phyloP scores from a whole-genome alignment of 495 filamentous ascomycete species.

The Sordaria brevicollis region DNA sequence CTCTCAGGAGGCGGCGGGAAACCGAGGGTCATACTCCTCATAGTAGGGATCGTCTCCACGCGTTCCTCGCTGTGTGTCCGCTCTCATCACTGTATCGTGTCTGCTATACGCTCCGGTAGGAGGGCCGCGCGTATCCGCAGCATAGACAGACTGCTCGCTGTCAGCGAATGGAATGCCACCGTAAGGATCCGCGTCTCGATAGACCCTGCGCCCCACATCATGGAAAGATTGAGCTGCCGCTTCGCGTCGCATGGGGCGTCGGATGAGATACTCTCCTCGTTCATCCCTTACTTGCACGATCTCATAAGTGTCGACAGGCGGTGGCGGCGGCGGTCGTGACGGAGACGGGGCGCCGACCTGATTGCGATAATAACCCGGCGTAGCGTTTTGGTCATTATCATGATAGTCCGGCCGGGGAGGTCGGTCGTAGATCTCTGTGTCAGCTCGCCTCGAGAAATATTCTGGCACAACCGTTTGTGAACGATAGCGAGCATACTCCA shows the following conservation, averaged over 20 bases:
- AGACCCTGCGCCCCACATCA: constrained; percentile 2
- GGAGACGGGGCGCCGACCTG: constrained; percentile 19
- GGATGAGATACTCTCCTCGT: constrained; percentile 34
- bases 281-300: constrained; percentile 35
- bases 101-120: background rate
- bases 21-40: constrained; percentile 34
- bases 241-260: constrained; percentile 27
- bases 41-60: constrained; percentile 17
- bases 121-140: background rate
- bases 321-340: constrained; percentile 3
- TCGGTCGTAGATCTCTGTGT: constrained; percentile 10
- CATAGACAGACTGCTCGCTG: constrained; percentile 13
- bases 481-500: background rate
- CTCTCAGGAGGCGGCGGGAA: constrained; percentile 9
- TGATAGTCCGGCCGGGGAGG: constrained; percentile 3
- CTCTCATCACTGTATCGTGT: background rate
- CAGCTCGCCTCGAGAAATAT: background rate
- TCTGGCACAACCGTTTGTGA: background rate
- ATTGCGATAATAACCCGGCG: constrained; percentile 24
- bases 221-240: constrained; percentile 11
- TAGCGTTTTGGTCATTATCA: constrained; percentile 9
- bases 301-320: constrained; percentile 29
- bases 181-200: constrained; percentile 4
- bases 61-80: background rate
- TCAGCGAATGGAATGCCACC: background rate